Evolutionary conservation across 2,329 filamentous ascomycete genomes (phyloP).

Genomic region (Clarireedia monteithiana): DNA sequence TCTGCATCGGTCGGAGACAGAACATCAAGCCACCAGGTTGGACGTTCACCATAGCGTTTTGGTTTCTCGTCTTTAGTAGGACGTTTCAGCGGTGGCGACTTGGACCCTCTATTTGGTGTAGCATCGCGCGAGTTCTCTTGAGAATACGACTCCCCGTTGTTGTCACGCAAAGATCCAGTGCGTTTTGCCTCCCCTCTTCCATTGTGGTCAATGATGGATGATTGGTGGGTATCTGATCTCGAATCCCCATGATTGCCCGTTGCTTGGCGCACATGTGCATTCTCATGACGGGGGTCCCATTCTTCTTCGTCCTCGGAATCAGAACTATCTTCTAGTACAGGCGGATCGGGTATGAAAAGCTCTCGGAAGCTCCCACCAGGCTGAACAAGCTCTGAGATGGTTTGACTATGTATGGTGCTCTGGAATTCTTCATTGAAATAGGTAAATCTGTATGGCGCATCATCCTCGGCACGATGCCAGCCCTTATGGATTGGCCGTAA

Average conservation of each 20-base stretch:
- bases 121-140: conserved; percentile 17
- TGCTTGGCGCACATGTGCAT: conserved; percentile 26
- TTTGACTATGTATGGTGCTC: conserved; percentile 92
- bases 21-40: conserved; percentile 95
- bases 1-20: conserved; percentile 85
- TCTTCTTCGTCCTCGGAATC: conserved; percentile 50
- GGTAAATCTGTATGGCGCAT: conserved; percentile 88
- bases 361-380: conserved; percentile 77
- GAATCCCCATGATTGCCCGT: conserved; percentile 34
- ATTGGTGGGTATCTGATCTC: conserved; percentile 36
- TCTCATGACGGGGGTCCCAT: conserved; percentile 21
- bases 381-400: conserved; percentile 86
- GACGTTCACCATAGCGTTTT: conserved; percentile 67
- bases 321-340: conserved; percentile 63
- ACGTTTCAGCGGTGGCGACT: conserved; percentile 11
- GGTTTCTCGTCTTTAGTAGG: conserved; percentile 31
- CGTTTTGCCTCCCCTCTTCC: conserved; percentile 17
- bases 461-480: conserved; percentile 85
- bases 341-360: conserved; percentile 83
- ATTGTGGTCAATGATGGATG: conserved; percentile 21
- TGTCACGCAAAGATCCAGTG: conserved; percentile 1
- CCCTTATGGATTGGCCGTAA: conserved; percentile 69
- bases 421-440: conserved; percentile 98
- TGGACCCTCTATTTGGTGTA: conserved; percentile 18
- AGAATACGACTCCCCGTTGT: conserved; percentile 6